Evolutionary conservation across 257 asterid genomes (phyloP).

Genomic region (Plantago ovata): DNA sequence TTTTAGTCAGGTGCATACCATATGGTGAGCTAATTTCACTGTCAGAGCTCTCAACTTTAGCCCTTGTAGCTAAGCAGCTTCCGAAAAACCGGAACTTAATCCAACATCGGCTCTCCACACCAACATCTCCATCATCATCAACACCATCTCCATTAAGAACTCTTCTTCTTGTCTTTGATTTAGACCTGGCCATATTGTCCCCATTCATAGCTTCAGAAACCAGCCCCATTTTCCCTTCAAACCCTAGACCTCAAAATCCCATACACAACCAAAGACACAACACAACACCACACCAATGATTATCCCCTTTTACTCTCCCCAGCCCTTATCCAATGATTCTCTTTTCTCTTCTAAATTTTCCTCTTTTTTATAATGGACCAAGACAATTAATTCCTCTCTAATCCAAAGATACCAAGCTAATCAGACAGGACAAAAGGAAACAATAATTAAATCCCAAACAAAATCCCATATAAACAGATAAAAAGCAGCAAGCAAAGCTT

Average conservation of each 20-base stretch:
- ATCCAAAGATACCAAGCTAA: conserved; percentile 41
- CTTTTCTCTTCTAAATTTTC: conserved; percentile 19
- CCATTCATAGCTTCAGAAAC: conserved; percentile 34
- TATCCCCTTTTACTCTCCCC: conserved; percentile 24
- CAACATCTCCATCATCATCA: conserved; percentile 44
- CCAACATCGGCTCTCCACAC: conserved; percentile 54
- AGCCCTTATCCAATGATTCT: conserved; percentile 39
- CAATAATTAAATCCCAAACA: conserved; percentile 13
- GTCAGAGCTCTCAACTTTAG: conserved; percentile 60
- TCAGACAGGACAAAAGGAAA: conserved; percentile 32
- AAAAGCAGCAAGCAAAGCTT: conserved; percentile 21
- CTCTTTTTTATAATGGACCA: conserved; percentile 15
- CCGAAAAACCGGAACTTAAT: conserved; percentile 55
- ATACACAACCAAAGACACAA: conserved; percentile 13
- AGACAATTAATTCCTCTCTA: conserved; percentile 25
- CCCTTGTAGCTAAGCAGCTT: conserved; percentile 57
- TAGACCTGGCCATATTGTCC: conserved; percentile 34
- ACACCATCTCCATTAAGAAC: conserved; percentile 20
- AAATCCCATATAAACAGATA: conserved; percentile 18
- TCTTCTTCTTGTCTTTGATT: conserved; percentile 38
- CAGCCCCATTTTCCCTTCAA: conserved; percentile 47
- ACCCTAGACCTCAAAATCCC: conserved; percentile 29
- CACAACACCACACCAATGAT: conserved; percentile 27
- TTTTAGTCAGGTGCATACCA: conserved; percentile 36
- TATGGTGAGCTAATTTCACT: conserved; percentile 54